Conservation (phyloP, 2,329 filamentous ascomycete genomes). For the Davidsoniella virescens region DNA sequence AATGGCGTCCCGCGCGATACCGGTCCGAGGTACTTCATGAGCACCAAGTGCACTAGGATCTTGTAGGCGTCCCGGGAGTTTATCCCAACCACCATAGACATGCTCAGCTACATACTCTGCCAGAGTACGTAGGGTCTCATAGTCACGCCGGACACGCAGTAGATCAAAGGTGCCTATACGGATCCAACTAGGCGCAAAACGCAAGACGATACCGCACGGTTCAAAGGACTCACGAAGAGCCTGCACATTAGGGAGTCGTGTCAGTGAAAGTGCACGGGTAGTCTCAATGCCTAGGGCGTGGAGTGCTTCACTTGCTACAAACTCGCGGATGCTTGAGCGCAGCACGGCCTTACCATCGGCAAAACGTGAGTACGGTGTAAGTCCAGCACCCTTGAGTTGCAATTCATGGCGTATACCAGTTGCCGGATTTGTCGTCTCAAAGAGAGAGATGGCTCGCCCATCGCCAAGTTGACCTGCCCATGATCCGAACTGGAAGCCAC, state of each 20-base stretch:
- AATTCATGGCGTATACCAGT: conserved; percentile 69
- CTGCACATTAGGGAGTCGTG: conserved; percentile 52
- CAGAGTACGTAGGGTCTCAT: conserved; percentile 54
- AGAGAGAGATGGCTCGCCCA: conserved; percentile 83
- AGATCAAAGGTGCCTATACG: conserved; percentile 93
- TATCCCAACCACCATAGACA: conserved; percentile 76
- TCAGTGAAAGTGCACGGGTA: conserved; percentile 73
- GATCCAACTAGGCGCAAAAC: conserved; percentile 85
- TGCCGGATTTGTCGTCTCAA: conserved; percentile 64
- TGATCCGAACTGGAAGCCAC: conserved; percentile 62
- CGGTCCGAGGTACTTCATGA: conserved; percentile 27
- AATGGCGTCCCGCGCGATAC: conserved; percentile 38
- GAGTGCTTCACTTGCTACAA: conserved; percentile 77
- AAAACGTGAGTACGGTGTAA: conserved; percentile 90
- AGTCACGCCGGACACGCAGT: conserved; percentile 65
- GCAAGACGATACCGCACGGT: conserved; percentile 79
- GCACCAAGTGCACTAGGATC: conserved; percentile 30
- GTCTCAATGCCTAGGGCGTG: conserved; percentile 73
- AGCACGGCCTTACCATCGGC: conserved; percentile 91
- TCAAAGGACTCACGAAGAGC: conserved; percentile 70
- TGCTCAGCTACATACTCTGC: conserved; percentile 76
- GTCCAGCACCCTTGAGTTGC: conserved; percentile 84
- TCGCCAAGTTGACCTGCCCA: conserved; percentile 96
- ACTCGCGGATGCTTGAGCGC: conserved; percentile 84
- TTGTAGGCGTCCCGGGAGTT: conserved; percentile 47